phyloP scores from a whole-genome alignment of 345 rosid genomes.

The Hibiscus trionum region DNA sequence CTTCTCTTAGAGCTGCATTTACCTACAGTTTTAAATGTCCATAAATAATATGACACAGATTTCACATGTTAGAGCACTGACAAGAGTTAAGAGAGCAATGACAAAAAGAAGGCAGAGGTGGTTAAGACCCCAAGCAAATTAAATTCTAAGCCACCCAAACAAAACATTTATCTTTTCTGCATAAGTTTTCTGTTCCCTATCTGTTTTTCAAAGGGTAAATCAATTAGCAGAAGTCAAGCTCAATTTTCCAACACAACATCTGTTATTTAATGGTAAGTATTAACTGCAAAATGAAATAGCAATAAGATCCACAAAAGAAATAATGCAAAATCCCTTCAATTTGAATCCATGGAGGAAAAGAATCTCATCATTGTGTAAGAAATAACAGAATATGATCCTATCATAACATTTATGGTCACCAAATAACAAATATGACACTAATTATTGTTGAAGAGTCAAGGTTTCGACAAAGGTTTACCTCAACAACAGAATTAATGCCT shows the following conservation, averaged over 20 bases:
- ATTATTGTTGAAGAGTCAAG: neutral
- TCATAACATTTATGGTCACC: neutral
- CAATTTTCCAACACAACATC: neutral
- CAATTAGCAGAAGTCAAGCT: neutral
- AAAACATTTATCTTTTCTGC: neutral
- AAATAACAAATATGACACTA: neutral
- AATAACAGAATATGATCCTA: neutral
- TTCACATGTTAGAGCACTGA: neutral
- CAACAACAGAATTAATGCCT: conserved; percentile 77
- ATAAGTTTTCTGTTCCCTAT: neutral
- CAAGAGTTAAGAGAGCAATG: neutral
- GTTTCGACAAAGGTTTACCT: conserved; percentile 43
- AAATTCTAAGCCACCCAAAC: neutral
- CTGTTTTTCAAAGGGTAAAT: neutral
- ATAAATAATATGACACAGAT: neutral
- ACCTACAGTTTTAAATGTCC: conserved; percentile 39
- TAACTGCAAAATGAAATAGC: neutral
- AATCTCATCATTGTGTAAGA: neutral
- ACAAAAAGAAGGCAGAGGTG: neutral
- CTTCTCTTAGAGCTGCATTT: conserved; percentile 64
- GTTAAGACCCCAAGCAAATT: neutral
- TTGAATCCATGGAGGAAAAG: neutral
- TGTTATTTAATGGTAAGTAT: neutral
- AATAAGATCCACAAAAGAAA: conserved; percentile 1
- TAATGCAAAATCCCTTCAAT: neutral